A percentile compares a stretch with the other conserved stretches of the same genome.
Conservation (phyloP, 164 flowering plant species). For the Buxus sempervirens region DNA sequence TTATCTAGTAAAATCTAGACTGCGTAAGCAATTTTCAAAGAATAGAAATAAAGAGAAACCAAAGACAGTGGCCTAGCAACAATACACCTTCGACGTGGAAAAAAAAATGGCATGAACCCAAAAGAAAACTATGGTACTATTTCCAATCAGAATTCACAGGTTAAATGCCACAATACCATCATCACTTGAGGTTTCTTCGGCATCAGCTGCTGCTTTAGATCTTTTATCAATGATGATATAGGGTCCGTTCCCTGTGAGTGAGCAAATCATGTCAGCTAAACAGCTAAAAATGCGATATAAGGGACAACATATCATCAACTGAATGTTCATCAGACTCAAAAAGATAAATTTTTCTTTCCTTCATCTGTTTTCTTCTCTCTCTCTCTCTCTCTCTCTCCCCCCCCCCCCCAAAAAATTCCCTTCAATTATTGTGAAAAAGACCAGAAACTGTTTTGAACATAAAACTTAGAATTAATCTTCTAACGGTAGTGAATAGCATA, state of each 20-base stretch:
- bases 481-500: neutral
- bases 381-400: too few species aligned
- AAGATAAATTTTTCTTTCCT: neutral
- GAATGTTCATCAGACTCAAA: neutral
- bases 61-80: slow-evolving; percentile 2
- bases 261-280: slow-evolving; percentile 8
- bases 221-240: slow-evolving; percentile 83
- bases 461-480: neutral
- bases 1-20: slow-evolving; percentile 22
- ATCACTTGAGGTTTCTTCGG: slow-evolving; percentile 55
- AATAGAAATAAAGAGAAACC: slow-evolving; percentile 9
- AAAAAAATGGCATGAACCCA: neutral
- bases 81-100: neutral
- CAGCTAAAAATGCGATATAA: neutral
- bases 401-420: too few species aligned
- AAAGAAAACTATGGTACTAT: neutral
- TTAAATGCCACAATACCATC: slow-evolving; percentile 46
- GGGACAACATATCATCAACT: neutral
- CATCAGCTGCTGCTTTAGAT: slow-evolving; percentile 31
- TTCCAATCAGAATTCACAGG: neutral
- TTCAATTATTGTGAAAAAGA: too few species aligned
- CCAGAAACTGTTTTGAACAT: neutral
- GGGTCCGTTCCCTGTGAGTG: slow-evolving; percentile 54
- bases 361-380: too few species aligned
- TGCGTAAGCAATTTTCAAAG: slow-evolving; percentile 11